phyloP scores from a whole-genome alignment of 1,139 yeast species.

The Diutina scorzettiae region DNA sequence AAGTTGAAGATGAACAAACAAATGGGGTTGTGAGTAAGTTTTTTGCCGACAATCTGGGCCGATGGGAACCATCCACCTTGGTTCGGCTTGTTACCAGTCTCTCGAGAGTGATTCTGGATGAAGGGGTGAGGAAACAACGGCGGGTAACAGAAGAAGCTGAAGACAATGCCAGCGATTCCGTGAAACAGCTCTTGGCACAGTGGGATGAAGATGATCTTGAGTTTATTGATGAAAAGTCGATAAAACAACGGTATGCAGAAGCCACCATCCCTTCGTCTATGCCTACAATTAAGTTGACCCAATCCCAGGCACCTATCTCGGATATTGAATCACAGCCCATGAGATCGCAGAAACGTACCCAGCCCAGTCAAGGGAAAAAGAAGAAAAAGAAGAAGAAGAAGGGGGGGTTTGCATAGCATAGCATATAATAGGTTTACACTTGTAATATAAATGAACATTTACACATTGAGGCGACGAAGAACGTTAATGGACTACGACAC shows the following conservation, averaged over 20 bases:
- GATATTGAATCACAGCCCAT: background rate
- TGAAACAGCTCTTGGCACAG: background rate
- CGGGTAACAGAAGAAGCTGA: background rate
- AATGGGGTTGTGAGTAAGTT: background rate
- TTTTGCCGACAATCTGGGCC: background rate
- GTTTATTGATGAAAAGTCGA: background rate
- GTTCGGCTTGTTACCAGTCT: background rate
- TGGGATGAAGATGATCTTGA: background rate
- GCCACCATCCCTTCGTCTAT: too few species aligned
- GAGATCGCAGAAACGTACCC: background rate
- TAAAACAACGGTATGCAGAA: background rate
- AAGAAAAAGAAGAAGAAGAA: slow-evolving; percentile 4
- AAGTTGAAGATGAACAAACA: background rate
- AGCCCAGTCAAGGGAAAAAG: background rate
- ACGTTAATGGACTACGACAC: too few species aligned
- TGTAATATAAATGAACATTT: too few species aligned
- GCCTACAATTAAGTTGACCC: slow-evolving; percentile 2
- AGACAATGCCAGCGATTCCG: background rate
- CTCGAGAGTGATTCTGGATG: background rate
- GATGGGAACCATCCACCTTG: background rate
- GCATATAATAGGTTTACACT: too few species aligned
- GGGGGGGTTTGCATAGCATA: slow-evolving; percentile 2
- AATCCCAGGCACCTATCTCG: background rate
- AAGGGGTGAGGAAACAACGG: background rate
- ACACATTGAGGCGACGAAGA: too few species aligned